Percentiles rank a stretch among this genome's conserved stretches.
phyloP scores from a whole-genome alignment of 345 rosid species.

The Gossypium herbaceum region DNA sequence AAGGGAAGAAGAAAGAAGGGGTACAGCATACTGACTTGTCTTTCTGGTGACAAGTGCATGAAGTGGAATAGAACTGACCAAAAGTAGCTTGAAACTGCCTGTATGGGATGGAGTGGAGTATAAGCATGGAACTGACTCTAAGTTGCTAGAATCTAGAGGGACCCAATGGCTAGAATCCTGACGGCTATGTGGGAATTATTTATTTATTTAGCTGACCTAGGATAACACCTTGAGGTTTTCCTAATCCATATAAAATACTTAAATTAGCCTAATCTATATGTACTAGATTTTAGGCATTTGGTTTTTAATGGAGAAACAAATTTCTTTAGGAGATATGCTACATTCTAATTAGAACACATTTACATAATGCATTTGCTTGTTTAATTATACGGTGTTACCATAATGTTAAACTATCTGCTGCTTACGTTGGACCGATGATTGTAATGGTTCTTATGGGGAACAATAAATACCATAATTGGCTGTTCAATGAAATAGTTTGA shows the following conservation, averaged over 20 bases:
- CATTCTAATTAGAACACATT: background rate
- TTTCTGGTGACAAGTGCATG: background rate
- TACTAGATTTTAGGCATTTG: background rate
- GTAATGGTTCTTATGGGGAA: background rate
- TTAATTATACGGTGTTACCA: background rate
- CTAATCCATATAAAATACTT: background rate
- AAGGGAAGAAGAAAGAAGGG: background rate
- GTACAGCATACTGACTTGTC: background rate
- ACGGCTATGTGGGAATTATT: too few relatives aligned
- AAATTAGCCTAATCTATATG: background rate
- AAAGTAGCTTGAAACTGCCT: background rate
- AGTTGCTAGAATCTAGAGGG: background rate
- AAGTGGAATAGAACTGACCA: background rate
- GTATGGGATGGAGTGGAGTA: background rate
- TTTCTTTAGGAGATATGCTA: background rate
- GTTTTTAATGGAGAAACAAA: background rate
- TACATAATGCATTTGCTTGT: background rate
- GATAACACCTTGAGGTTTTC: background rate
- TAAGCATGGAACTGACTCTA: background rate
- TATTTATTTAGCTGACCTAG: background rate
- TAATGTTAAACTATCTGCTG: background rate
- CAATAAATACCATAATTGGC: constrained; percentile 2
- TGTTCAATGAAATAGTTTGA: background rate
- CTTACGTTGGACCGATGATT: background rate
- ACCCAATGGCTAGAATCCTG: too few relatives aligned